phyloP scores from a whole-genome alignment of 2,329 filamentous ascomycete species.

The Cladophialophora yegresii region DNA sequence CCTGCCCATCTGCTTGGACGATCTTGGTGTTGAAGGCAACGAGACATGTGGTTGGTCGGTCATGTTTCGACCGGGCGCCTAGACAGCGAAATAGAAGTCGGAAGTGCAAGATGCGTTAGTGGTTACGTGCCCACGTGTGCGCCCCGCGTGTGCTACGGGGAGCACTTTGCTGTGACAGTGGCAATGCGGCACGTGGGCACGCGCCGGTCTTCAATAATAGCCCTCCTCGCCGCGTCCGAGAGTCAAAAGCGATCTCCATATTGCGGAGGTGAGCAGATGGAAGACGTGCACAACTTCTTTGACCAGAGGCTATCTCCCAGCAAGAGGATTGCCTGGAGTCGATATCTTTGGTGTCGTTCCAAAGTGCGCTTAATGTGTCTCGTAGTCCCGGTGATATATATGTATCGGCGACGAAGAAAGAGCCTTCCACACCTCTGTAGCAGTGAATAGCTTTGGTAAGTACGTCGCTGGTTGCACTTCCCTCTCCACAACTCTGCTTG shows the following conservation, averaged over 20 bases:
- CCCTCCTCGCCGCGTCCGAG: too few relatives aligned
- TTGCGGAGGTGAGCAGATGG: too few relatives aligned
- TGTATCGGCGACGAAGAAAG: neutral
- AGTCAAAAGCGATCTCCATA: too few relatives aligned
- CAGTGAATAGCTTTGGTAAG: neutral
- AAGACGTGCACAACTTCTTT: too few relatives aligned
- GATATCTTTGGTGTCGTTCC: neutral
- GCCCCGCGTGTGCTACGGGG: neutral
- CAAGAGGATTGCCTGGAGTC: neutral
- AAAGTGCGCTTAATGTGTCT: neutral
- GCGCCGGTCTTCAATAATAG: too few relatives aligned
- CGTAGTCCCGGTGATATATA: neutral
- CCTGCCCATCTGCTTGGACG: slow-evolving; percentile 23
- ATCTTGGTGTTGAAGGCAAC: slow-evolving; percentile 22
- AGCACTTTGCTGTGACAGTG: neutral
- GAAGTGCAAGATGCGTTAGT: neutral
- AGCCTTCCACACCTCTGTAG: neutral
- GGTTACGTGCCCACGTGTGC: neutral
- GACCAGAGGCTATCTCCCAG: neutral
- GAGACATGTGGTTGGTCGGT: slow-evolving; percentile 27
- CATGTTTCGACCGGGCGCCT: slow-evolving; percentile 25
- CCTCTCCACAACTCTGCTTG: too few relatives aligned
- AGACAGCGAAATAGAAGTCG: slow-evolving; percentile 12
- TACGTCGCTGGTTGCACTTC: too few relatives aligned
- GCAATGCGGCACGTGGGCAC: too few relatives aligned